Conservation (phyloP, 2,329 filamentous ascomycete genomes). For the Tolypocladium tropicale region DNA sequence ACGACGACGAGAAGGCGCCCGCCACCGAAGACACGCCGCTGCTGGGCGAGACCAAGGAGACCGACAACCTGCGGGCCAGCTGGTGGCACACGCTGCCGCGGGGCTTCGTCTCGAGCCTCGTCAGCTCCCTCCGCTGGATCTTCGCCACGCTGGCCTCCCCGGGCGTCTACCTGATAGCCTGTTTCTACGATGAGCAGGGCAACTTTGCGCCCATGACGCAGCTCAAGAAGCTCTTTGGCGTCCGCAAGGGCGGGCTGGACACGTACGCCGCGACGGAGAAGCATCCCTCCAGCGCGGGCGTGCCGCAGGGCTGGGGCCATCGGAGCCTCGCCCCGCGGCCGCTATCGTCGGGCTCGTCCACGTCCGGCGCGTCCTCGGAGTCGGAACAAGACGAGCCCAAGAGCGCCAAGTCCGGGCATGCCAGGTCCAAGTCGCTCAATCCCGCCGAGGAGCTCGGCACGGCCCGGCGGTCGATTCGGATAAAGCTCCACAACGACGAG, state of each 20-base stretch:
- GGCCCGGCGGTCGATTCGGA: conserved; percentile 71
- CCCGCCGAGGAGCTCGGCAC: conserved; percentile 53
- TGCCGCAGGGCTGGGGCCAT: conserved; percentile 13
- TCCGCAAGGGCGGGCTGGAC: conserved; percentile 27
- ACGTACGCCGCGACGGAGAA: background rate
- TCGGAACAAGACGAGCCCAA: conserved; percentile 49
- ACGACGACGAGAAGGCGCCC: conserved; percentile 24
- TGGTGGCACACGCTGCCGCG: conserved; percentile 52
- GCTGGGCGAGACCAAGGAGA: conserved; percentile 23
- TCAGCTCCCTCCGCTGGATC: conserved; percentile 69
- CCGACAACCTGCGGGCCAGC: conserved; percentile 23
- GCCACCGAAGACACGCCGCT: conserved; percentile 59
- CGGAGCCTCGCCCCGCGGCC: conserved; percentile 16
- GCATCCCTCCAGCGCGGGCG: background rate
- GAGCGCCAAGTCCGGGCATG: conserved; percentile 33
- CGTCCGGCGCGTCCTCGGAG: conserved; percentile 61
- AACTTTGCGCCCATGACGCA: conserved; percentile 70
- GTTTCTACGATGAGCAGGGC: conserved; percentile 72
- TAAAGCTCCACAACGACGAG: conserved; percentile 80
- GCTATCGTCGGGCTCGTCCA: conserved; percentile 31
- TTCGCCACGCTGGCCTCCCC: conserved; percentile 71
- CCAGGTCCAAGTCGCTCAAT: conserved; percentile 52
- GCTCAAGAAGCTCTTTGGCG: conserved; percentile 52
- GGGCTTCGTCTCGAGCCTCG: conserved; percentile 59
- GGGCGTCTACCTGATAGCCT: conserved; percentile 71